These are phyloP conservation scores for Collybia sordida DNA, from an alignment of 768 basidiomycete species.

Conservation along the genomic window DNA sequence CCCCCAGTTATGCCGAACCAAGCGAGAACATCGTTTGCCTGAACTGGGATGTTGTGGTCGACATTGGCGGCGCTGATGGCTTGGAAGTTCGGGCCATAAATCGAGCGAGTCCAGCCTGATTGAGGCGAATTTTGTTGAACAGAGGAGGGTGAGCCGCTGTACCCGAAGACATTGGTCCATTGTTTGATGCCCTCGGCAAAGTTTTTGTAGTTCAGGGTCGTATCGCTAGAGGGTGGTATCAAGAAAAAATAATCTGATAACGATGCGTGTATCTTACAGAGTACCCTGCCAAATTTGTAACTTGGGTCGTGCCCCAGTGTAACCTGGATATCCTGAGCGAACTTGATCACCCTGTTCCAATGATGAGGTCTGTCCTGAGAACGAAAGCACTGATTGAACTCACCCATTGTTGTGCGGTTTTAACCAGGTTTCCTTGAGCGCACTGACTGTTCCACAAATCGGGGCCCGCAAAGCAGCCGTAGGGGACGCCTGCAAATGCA, in stretches of 20 bases:
- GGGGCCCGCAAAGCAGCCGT: conserved; percentile 51
- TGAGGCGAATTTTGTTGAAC: conserved; percentile 39
- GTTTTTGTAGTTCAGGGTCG: conserved; percentile 49
- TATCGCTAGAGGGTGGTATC: conserved; percentile 35
- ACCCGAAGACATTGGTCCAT: conserved; percentile 56
- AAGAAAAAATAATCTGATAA: background rate
- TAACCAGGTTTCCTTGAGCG: conserved; percentile 40
- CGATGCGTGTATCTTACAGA: conserved; percentile 18
- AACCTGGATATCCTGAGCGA: conserved; percentile 48
- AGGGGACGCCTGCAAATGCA: conserved; percentile 54
- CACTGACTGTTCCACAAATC: conserved; percentile 48
- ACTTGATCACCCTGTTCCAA: conserved; percentile 41
- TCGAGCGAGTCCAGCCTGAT: conserved; percentile 42
- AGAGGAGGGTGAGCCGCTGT: conserved; percentile 37
- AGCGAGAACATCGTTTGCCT: conserved; percentile 38
- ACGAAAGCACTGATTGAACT: conserved; percentile 9
- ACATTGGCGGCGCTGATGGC: conserved; percentile 44
- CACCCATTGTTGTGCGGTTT: conserved; percentile 49
- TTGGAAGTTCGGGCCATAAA: conserved; percentile 45
- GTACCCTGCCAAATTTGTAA: conserved; percentile 60
- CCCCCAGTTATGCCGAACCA: conserved; percentile 43
- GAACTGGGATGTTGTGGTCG: conserved; percentile 47
- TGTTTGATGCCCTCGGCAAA: conserved; percentile 52
- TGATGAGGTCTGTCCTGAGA: background rate
- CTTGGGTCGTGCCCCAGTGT: conserved; percentile 49